Conservation (phyloP, 2,329 filamentous ascomycete species). For the Hypoxylon sp. region DNA sequence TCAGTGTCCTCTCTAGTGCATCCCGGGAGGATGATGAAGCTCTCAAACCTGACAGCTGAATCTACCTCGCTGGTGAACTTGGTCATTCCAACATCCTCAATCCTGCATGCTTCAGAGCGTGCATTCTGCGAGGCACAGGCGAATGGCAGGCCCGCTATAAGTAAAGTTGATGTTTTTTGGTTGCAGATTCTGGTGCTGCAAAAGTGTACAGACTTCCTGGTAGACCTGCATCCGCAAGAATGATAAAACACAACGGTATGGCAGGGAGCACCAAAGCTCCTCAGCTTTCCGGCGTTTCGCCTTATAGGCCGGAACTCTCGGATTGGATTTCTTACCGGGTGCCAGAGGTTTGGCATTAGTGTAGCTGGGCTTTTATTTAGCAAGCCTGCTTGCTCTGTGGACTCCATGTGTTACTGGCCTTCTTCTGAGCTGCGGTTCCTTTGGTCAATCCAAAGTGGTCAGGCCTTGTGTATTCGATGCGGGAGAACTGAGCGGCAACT, state of each 20-base stretch:
- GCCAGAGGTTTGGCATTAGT: background rate
- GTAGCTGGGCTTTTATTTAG: slow-evolving; percentile 21
- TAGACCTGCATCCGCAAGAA: slow-evolving; percentile 44
- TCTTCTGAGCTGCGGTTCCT: slow-evolving; percentile 1
- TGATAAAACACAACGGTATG: slow-evolving; percentile 44
- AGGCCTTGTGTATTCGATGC: background rate
- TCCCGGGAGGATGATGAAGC: slow-evolving; percentile 29
- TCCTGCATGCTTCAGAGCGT: slow-evolving; percentile 21
- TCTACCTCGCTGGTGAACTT: slow-evolving; percentile 39
- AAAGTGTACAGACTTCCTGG: slow-evolving; percentile 29
- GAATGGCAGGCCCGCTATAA: slow-evolving; percentile 37
- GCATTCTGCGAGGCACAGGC: slow-evolving; percentile 23
- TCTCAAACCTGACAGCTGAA: slow-evolving; percentile 23
- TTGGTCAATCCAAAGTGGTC: background rate
- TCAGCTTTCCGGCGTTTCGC: background rate
- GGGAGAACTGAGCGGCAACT: background rate
- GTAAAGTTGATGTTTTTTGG: slow-evolving; percentile 17
- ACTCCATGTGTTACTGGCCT: background rate
- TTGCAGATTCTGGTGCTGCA: slow-evolving; percentile 32
- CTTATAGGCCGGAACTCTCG: background rate
- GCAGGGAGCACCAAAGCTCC: slow-evolving; percentile 10
- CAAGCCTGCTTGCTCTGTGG: slow-evolving; percentile 41
- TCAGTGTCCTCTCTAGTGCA: slow-evolving; percentile 24
- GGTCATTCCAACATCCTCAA: slow-evolving; percentile 22
- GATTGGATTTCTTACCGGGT: background rate